Evolutionary conservation across 1,284 basidiomycete genomes (phyloP), one percentile per base, ranked within the genome.

Genomic region (Kwoniella shivajii): DNA sequence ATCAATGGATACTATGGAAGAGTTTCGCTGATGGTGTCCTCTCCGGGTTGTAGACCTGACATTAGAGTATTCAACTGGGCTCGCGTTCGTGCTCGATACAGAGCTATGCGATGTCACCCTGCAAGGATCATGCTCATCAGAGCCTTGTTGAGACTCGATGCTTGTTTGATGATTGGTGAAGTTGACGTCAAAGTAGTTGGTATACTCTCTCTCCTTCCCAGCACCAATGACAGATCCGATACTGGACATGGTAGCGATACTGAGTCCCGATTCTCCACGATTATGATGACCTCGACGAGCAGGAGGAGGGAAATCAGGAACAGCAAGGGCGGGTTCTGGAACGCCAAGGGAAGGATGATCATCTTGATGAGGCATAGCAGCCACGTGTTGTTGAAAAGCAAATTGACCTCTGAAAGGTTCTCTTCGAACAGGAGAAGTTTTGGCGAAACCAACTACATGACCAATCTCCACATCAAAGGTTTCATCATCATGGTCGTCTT

Each of bases 191-290:
- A 86, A 71, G 57, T 73, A 75, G 61, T 86, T 91, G 47, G 88
- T 86, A 73, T 90, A 92, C 0, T 89, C 88, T 71, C 91, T 88
- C 0, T 75, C 75, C 1, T 82, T 76, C 29, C 88, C 87, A 14
- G 81, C 75, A 52, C 87, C 82, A 60, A 89, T 79, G 27, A 88
- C 83, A 2, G 80, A 81, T 1, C 89, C 89, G 54, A 89, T 88
- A 0, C 88, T 90, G 0, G 89, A 92, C 24, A 92, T 84, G 0
- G 89, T 91, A 0, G 88, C 85, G 46, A 92, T 86, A 68, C 88
- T 91, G 72, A 87, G 82, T 7, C 84, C 64, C 0, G 89, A 90
- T 43, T 87, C 84, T 10, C 83, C 69, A 36, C 72, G 70, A 7
- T 49, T 44, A 29, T 77, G 73, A 50, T 85, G 82, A 34, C 75